Base-by-base conservation (phyloP, 768 basidiomycete genomes). In the Megacollybia marginata region DNA sequence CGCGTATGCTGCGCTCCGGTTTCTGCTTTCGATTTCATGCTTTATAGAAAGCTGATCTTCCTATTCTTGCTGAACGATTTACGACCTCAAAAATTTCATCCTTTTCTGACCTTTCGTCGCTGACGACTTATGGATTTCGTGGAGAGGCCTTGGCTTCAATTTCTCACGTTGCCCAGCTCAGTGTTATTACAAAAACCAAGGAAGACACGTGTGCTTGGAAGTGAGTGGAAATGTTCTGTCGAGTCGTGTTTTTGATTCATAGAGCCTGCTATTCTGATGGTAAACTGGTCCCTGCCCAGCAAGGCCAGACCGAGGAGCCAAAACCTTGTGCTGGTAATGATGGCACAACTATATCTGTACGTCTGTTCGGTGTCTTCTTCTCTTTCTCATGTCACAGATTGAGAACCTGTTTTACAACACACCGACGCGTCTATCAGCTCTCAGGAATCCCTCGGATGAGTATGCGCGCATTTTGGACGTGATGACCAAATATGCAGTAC, bases 111-210 rank as follows among this genome's bases (percentile, higher is more conserved):
- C 65, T 99, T 48, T 80, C 83, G 33, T 73, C 72, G n/a, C 73
- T 99, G 33, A 74, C 78, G 2, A 98, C 95, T 0, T 98, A 97
- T 64, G 96, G 96, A 1, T 99, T 99, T 65, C 80, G 96, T 47
- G 95, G 96, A 28, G 96, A 99, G 68, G 96, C 96, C 0, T 69
- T 99, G 44, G 96, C 95, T 2, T 94, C 92, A 11, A 91, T 99
- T 52, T 94, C 92, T 5, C 92, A 96, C 66, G 91, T 95, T 36
- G 84, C 93, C 1, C 88, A 88, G 62, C 72, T 99, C 49, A 81
- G 82, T 15, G 87, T 98, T 9, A 69, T 88, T n/a, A 96, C 92
- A 5, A 98, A 97, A 70, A 92, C 88, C 0, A 88, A 80, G 60
- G 59, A 70, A 0, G 91, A 92, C 36, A 66, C 74, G 2, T 92